Base-by-base conservation (phyloP, 805 yeast genomes). In the Ogataea henricii region DNA sequence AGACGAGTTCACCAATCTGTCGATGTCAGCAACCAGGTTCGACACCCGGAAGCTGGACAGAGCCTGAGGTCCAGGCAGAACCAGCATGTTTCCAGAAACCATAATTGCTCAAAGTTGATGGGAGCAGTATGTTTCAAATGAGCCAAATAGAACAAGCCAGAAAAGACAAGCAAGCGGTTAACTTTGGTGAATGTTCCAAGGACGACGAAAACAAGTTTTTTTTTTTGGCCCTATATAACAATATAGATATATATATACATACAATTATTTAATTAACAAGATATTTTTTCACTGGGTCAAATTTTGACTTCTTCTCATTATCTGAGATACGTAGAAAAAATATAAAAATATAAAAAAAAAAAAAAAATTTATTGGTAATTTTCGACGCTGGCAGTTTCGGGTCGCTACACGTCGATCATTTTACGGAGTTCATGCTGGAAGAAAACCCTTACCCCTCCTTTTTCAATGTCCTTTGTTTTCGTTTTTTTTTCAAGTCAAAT, bases 41-140 rank as follows among this genome's bases (percentile, higher is more conserved):
- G 82, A 78, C 55, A 90, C 83, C 71, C 98, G 81, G 69, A 92
- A 92, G 43, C 79, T 79, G 44, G 98, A 91, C 64, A 90, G 76
- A 53, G 97, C 97, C 63, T 78, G 79, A 41, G 97, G 96, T 49
- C 99, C 99, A 39, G 96, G 85, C 56, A 89, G 74, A 51, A 79
- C 70, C 58, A 78, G 65, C 72, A 78, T 60, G n/a, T 30, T 30
- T 30, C 34, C 34, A 30, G 34, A 30, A 30, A 30, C 34, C 34
- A 30, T 30, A 30, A 6, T 30, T 30, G 34, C 34, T 30, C 34
- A 13, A n/a, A 16, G n/a, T 30, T 30, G 17, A 30, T 13, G 34
- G 34, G 18, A 30, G 18, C 17, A 30, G 34, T 30, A 30, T 14
- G 34, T 30, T 13, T 14, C 34, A 7, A 30, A 30, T 4, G 23